Evolutionary conservation across 345 rosid genomes (phyloP).

Genomic region (Angophora floribunda): DNA sequence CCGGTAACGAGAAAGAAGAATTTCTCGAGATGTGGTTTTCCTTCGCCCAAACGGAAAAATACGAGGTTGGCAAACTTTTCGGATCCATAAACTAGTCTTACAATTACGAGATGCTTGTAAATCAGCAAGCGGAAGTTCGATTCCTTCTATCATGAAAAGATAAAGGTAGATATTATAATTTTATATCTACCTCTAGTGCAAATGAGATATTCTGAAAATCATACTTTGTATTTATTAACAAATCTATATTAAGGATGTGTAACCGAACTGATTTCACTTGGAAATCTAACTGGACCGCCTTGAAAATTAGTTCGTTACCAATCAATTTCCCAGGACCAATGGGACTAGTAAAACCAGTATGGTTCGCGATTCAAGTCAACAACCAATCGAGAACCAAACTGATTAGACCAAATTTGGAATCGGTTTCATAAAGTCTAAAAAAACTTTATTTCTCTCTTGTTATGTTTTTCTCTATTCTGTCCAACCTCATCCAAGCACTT

Average conservation of each 20-base stretch:
- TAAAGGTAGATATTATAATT: not conserved
- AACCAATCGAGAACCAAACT: not conserved
- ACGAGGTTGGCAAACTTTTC: not conserved
- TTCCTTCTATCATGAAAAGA: not conserved
- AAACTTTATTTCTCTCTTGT: not conserved
- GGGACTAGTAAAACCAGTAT: no score
- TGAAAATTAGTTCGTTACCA: not conserved
- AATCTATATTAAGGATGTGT: not conserved
- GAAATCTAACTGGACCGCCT: rapidly evolving
- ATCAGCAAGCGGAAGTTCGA: not conserved
- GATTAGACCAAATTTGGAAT: rapidly evolving
- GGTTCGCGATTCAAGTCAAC: not conserved
- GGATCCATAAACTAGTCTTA: not conserved
- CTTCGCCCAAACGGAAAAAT: not conserved
- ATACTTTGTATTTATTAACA: not conserved
- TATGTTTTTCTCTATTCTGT: not conserved
- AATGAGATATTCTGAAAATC: not conserved
- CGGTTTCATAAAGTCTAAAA: rapidly evolving
- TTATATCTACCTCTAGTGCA: not conserved
- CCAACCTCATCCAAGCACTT: not conserved
- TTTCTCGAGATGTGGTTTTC: not conserved
- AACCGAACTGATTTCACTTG: rapidly evolving
- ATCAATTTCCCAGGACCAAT: rapidly evolving
- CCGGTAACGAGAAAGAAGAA: not conserved
- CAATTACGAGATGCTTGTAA: not conserved